A percentile compares a stretch with the other conserved stretches of the same genome.
These are phyloP conservation scores for Nelumbo lutea DNA, from an alignment of 164 flowering plant species.

Conservation along the genomic window DNA sequence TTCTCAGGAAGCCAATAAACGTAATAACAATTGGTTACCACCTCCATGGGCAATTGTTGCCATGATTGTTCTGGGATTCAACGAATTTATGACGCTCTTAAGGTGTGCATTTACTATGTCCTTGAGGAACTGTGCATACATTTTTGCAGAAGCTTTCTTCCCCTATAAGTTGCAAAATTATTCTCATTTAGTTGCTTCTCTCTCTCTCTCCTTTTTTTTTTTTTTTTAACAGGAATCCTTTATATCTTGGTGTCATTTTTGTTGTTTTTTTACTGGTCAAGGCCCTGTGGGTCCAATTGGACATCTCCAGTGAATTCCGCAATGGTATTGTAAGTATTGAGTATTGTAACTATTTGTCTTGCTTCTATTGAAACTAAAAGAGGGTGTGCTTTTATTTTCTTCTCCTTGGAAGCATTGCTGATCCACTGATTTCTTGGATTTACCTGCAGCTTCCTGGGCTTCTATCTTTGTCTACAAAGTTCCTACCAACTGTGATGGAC, in stretches of 20 bases:
- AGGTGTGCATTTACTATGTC: constrained; percentile 35
- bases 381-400: not conserved
- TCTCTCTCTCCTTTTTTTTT: constrained; percentile 2
- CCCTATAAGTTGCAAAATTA: too few species aligned
- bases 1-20: constrained; percentile 72
- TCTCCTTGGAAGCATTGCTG: too few species aligned
- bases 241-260: constrained; percentile 62
- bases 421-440: not conserved
- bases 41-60: constrained; percentile 96
- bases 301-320: constrained; percentile 73
- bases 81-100: constrained; percentile 90
- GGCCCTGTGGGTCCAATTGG: constrained; percentile 88
- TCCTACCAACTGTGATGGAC: constrained; percentile 86
- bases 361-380: not conserved
- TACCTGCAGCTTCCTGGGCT: constrained; percentile 86
- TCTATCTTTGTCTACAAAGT: constrained; percentile 69
- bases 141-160: not conserved
- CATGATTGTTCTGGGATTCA: constrained; percentile 75
- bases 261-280: constrained; percentile 56
- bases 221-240: constrained; percentile 66
- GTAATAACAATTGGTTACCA: constrained; percentile 90
- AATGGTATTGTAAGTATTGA: constrained; percentile 78
- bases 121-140: not conserved
- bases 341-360: not conserved
- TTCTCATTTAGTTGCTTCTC: not conserved